phyloP scores from a whole-genome alignment of 192 early-diverging fungal species.

The Mortierella alpina region DNA sequence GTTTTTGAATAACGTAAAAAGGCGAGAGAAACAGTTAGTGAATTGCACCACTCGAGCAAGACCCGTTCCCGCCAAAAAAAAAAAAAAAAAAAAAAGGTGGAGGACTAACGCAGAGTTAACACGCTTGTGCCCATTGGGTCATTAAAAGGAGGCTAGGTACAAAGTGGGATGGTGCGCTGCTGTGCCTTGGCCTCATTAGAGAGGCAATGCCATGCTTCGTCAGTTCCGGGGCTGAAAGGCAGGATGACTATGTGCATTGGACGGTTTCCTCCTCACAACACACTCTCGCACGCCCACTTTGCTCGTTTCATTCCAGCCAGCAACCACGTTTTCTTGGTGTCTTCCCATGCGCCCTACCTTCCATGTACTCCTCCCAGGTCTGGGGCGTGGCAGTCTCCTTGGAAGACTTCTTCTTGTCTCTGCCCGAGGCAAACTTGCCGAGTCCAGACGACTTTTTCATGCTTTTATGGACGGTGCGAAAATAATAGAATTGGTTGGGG shows the following conservation, averaged over 20 bases:
- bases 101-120: neutral
- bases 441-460: slow-evolving; percentile 37
- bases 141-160: too few species aligned
- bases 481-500: neutral
- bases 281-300: neutral
- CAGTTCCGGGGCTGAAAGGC: neutral
- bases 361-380: slow-evolving; percentile 68
- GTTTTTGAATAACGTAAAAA: neutral
- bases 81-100: slow-evolving; percentile 8
- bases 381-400: slow-evolving; percentile 56
- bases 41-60: neutral
- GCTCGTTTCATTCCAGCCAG: neutral
- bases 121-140: too few species aligned
- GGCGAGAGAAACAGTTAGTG: neutral
- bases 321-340: neutral
- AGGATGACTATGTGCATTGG: neutral
- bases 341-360: slow-evolving; percentile 39
- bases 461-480: neutral
- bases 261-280: neutral
- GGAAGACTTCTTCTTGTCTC: slow-evolving; percentile 48
- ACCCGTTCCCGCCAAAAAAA: slow-evolving; percentile 7
- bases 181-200: too few species aligned
- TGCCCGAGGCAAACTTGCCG: slow-evolving; percentile 17
- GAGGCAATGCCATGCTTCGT: too few species aligned
- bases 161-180: too few species aligned